Base-by-base conservation (phyloP, 2,329 filamentous ascomycete species). In the Neonectria coccinea region DNA sequence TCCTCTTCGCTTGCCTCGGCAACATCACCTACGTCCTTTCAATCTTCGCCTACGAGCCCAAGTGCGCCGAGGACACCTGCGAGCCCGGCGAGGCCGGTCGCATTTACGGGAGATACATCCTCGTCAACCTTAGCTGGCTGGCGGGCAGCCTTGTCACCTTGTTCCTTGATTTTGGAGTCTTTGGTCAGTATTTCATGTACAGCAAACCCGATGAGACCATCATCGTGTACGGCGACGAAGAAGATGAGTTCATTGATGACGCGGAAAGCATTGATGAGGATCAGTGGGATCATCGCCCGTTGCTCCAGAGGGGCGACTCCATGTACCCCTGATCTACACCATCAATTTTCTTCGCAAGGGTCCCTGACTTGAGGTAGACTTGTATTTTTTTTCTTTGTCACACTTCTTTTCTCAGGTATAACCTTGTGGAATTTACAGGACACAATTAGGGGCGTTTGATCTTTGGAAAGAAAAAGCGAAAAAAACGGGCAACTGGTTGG, bases 1-100 rank as follows among this genome's bases (percentile, higher is more conserved):
- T 98, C 82, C 84, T 98, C 22, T 98, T 99, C 77, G 96, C 96
- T 5, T 98, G 95, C 76, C 88, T 98, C 6, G 96, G 96, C 2
- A 99, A 99, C 77, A 79, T 97, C 69, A 97, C 94, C 0, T 98
- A 97, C 74, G 94, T 97, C 18, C 82, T 97, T 41, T 94, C 91
- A 41, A 98, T 99, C 71, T 86, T 98, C 68, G 94, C 94, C 1
- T 98, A 94, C 75, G 92, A 94, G 64, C 93, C 94, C 0, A 82
- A 86, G 31, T 97, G 93, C 68, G 77, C 76, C 31, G 75, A 75
- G 27, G 71, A 80, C 69, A 63, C 77, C 14, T 97, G 94, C 80
- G 78, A 77, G 27, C 80, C 84, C 0, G 92, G 89, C 0, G 93
- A 97, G 79, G 87, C 87, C 1, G 76, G 77, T 11, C 80, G 77